Percentiles rank a stretch among this genome's conserved stretches.
These are phyloP conservation scores for Stylosanthes scabra DNA, from an alignment of 331 rosid species.

Conservation along the genomic window DNA sequence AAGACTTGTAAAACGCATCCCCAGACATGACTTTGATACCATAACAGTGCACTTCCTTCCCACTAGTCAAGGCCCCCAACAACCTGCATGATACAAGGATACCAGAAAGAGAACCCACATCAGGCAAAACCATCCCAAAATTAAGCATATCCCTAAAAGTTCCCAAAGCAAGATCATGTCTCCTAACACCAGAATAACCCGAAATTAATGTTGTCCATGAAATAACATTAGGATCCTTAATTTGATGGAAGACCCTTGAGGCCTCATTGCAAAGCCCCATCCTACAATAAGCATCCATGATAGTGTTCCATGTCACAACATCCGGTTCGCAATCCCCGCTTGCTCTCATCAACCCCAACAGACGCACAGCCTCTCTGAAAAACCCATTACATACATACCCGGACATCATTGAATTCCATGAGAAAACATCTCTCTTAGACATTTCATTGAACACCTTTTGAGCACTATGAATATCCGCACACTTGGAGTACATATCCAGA, in stretches of 20 bases:
- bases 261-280: slow-evolving; percentile 46
- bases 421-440: slow-evolving; percentile 49
- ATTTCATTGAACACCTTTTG: slow-evolving; percentile 47
- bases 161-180: slow-evolving; percentile 43
- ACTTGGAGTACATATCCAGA: slow-evolving; percentile 55
- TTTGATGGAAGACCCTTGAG: slow-evolving; percentile 38
- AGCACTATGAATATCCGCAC: slow-evolving; percentile 42
- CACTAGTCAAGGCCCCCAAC: slow-evolving; percentile 41
- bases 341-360: slow-evolving; percentile 39
- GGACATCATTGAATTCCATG: slow-evolving; percentile 58
- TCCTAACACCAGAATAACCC: slow-evolving; percentile 45
- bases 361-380: slow-evolving; percentile 37
- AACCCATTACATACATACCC: slow-evolving; percentile 53
- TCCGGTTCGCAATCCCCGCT: slow-evolving; percentile 43
- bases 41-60: slow-evolving; percentile 56
- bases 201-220: slow-evolving; percentile 60
- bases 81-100: slow-evolving; percentile 52
- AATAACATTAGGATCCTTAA: slow-evolving; percentile 52
- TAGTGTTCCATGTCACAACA: slow-evolving; percentile 54
- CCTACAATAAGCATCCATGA: slow-evolving; percentile 55
- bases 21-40: slow-evolving; percentile 42
- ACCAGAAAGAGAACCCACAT: slow-evolving; percentile 56
- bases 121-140: slow-evolving; percentile 43
- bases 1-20: slow-evolving; percentile 51
- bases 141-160: slow-evolving; percentile 53